These are phyloP conservation scores for Helianthus annuus DNA, from an alignment of 129 eudicot species.

Conservation along the genomic window DNA sequence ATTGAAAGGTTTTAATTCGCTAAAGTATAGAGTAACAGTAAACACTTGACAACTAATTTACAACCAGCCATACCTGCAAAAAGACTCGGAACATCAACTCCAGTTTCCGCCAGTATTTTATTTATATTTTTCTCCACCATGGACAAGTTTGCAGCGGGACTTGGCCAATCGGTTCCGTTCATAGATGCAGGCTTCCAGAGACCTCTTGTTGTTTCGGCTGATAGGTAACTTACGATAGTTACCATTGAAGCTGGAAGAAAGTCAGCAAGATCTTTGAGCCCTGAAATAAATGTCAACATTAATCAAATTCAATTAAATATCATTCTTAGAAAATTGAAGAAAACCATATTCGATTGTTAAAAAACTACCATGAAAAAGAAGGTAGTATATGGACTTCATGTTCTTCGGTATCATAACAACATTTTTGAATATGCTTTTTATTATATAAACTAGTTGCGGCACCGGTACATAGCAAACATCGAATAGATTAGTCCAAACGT, in stretches of 20 bases:
- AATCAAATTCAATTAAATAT: neutral
- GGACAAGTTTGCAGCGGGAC: conserved; percentile 93
- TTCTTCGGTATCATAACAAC: neutral
- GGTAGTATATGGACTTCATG: neutral
- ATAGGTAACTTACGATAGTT: conserved; percentile 83
- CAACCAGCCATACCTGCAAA: conserved; percentile 51
- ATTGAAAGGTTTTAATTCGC: neutral
- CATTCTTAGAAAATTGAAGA: neutral
- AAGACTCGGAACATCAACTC: conserved; percentile 89
- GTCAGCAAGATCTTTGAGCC: conserved; percentile 94
- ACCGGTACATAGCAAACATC: too few species aligned
- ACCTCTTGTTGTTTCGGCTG: conserved; percentile 96
- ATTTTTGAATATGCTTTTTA: neutral
- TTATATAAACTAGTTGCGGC: too few species aligned
- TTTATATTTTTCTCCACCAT: conserved; percentile 76
- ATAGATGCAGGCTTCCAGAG: conserved; percentile 96
- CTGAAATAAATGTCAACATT: conserved; percentile 38
- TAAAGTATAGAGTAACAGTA: conserved; percentile 1
- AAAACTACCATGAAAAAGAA: neutral
- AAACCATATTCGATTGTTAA: neutral
- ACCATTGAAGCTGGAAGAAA: conserved; percentile 96
- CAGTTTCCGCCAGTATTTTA: conserved; percentile 85
- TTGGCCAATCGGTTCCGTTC: conserved; percentile 99
- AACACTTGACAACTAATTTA: neutral
- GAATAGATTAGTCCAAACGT: too few species aligned